Base-by-base conservation (phyloP, 257 asterid species). In the Lantana camara region DNA sequence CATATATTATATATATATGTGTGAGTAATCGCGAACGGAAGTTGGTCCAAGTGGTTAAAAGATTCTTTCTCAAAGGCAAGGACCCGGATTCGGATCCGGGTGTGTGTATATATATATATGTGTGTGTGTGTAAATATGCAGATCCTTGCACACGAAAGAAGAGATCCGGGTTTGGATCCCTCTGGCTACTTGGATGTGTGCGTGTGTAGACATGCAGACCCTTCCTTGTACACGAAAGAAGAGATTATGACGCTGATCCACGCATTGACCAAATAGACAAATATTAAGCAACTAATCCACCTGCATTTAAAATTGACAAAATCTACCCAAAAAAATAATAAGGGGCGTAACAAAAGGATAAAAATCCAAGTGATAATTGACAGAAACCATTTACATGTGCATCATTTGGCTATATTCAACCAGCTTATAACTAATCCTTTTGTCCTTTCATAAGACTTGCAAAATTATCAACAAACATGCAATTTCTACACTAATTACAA, bases 241-340 rank as follows among this genome's bases (percentile, higher is more conserved):
- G 4, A 27, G 32, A 27, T 27, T 27, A 27, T 27, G 32, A 2
- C 32, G 32, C 32, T 35, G 73, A 64, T 69, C 12, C 64, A 64
- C 20, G 60, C 72, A 74, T 48, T 48, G 50, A 63, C 64, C 70
- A 17, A 57, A 13, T 47, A 27, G 22, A 50, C 47, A 55, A 55
- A 55, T 24, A 63, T 63, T 38, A 50, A 49, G 57, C 73, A 75
- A 64, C 80, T 69, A 75, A 69, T 69, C 80, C 80, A 69, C 80
- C 51, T 2, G 23, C 63, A 16, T 67, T 37, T 73, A 17, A 54
- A 52, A 73, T 47, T 22, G 45, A 35, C 1, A 17, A 64, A 53
- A 35, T 41, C n/a, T n/a, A n/a, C n/a, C 37, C 14, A 29, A 15
- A 27, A 19, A 45, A n/a, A 7, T 65, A 35, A 35, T 2, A 29